Evolutionary conservation across 106 monocot genomes (phyloP), one percentile per base, ranked within the genome.

Genomic region (Acorus gramineus): DNA sequence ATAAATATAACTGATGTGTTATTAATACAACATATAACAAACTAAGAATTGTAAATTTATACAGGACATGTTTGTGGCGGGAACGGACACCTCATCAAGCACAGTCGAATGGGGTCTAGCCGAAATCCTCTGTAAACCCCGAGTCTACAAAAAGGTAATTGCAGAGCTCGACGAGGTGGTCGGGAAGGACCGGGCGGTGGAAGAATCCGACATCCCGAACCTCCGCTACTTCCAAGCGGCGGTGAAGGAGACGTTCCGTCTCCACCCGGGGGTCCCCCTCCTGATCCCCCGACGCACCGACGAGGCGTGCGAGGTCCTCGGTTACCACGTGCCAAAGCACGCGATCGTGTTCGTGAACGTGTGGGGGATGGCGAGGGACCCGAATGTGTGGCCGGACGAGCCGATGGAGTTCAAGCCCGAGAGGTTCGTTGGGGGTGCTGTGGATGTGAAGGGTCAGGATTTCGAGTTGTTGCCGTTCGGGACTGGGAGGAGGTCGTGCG

Each of bases 271-370:
- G 28, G 28, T 28, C 28, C 28, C 28, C 28, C 28, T 28, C 28
- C 28, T 28, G 28, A 28, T 28, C 28, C 28, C 28, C 28, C 28
- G 28, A 28, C 28, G 28, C 28, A 28, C 28, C 28, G 28, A 28
- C 28, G 28, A 28, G 28, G 28, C 28, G 28, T 28, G 28, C 28
- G 28, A 28, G 28, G 28, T 28, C 28, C 28, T 28, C 62, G 62
- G 62, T 2, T 72, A 43, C 61, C 47, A 47, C 60, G 14, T 67
- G 6, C 74, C 74, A 9, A 67, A 60, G 54, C 14, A 42, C 67
- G 47, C 74, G 5, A 74, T 67, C 5, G 14, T 74, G 8, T 47
- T 74, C 12, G 74, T 74, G 1, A 67, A 66, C 54, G 74, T 67
- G 10, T 74, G 74, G 74, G 74, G 67, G 6, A 74, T 74, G 6